Conservation (phyloP, 2,329 filamentous ascomycete genomes). For the Ilyonectria destructans region DNA sequence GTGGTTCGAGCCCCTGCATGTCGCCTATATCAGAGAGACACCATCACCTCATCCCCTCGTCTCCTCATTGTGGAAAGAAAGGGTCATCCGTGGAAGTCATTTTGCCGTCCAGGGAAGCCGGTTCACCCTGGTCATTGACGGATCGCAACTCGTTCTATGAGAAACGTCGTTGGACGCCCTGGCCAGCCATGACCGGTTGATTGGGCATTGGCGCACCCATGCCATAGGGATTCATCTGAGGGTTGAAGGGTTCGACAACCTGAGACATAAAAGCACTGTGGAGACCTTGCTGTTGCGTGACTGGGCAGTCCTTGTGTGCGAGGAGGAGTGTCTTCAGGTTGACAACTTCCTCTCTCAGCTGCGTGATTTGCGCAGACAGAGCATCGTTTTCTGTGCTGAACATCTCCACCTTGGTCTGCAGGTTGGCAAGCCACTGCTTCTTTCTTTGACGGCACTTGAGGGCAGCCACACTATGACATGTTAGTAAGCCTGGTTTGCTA, state of each 20-base stretch:
- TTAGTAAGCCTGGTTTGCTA: constrained; percentile 19
- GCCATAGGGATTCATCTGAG: constrained; percentile 73
- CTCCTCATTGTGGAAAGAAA: constrained; percentile 43
- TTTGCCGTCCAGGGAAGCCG: constrained; percentile 18
- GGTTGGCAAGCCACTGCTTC: constrained; percentile 97
- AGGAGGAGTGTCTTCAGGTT: constrained; percentile 94
- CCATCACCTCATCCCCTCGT: background rate
- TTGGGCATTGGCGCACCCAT: constrained; percentile 69
- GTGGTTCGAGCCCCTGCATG: constrained; percentile 28
- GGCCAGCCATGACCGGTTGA: constrained; percentile 71
- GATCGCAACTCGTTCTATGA: constrained; percentile 61
- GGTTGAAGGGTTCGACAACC: constrained; percentile 69
- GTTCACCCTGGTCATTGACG: constrained; percentile 4
- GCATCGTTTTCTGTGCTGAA: constrained; percentile 94
- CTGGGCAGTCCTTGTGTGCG: constrained; percentile 96
- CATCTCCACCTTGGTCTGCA: constrained; percentile 95
- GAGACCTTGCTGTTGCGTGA: constrained; percentile 86
- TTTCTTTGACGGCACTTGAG: constrained; percentile 98
- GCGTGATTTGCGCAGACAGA: constrained; percentile 85
- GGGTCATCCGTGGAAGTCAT: constrained; percentile 37
- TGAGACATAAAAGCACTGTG: constrained; percentile 72
- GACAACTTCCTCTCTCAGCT: constrained; percentile 92
- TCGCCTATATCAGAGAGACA: constrained; percentile 13
- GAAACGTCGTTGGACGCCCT: constrained; percentile 70
- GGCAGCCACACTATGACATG: constrained; percentile 82